Percentiles rank a stretch among this genome's conserved stretches.
Evolutionary conservation across 495 filamentous ascomycete genomes (phyloP).

Genomic region (Xylaria bambusicola): DNA sequence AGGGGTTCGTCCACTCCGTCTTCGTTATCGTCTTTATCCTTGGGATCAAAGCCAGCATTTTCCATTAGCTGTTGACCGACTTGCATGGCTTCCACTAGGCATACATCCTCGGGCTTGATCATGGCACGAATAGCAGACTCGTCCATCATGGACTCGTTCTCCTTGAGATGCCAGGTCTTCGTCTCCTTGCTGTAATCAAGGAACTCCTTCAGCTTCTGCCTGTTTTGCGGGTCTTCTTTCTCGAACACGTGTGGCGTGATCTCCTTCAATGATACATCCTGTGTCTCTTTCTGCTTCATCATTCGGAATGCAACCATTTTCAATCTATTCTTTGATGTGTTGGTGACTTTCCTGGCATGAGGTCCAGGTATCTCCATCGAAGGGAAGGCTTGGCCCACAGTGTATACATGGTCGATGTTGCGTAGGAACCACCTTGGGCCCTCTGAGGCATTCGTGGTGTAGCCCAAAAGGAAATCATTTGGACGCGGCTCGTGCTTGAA

Average conservation of each 20-base stretch:
- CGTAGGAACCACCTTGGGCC: conserved; percentile 79
- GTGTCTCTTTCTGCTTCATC: conserved; percentile 69
- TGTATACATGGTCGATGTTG: conserved; percentile 84
- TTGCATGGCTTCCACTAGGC: conserved; percentile 94
- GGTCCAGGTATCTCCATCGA: conserved; percentile 89
- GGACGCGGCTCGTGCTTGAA: conserved; percentile 79
- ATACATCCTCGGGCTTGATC: conserved; percentile 95
- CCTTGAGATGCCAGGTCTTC: conserved; percentile 78
- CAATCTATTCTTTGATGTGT: conserved; percentile 89
- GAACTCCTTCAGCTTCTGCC: conserved; percentile 96
- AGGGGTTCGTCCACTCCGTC: conserved; percentile 66
- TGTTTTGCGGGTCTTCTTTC: conserved; percentile 89
- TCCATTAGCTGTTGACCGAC: conserved; percentile 83
- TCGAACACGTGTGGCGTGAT: conserved; percentile 88
- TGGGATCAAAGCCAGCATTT: conserved; percentile 71
- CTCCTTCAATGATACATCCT: conserved; percentile 69
- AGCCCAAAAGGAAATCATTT: conserved; percentile 86
- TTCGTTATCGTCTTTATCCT: conserved; percentile 59
- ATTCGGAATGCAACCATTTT: conserved; percentile 93
- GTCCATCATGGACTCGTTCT: conserved; percentile 72
- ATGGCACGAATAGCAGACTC: conserved; percentile 74
- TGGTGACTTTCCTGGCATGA: conserved; percentile 91
- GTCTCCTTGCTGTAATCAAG: conserved; percentile 80
- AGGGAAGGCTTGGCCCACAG: conserved; percentile 90
- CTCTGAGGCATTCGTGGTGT: conserved; percentile 70